Base-by-base conservation (phyloP, 2,329 filamentous ascomycete genomes). In the Alternaria sp. region DNA sequence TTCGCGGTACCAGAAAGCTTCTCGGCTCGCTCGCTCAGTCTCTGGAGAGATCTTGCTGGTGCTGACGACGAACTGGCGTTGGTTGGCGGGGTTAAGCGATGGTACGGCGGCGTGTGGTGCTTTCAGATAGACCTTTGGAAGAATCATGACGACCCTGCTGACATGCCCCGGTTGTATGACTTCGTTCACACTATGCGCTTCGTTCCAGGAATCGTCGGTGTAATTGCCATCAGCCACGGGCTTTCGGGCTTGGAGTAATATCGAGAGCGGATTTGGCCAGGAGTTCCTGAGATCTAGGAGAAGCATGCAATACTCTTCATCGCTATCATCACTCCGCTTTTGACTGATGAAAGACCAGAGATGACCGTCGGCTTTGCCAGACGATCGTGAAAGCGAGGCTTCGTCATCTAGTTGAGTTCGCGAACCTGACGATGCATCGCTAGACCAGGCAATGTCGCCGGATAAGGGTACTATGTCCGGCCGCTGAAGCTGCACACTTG, bases 1-100 rank as follows among this genome's bases (percentile, higher is more conserved):
- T 77, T 97, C 92, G 15, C 93, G 88, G 78, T 93, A 97, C 94
- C 94, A 97, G 77, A 97, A 97, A 0, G 90, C 89, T 80, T 97
- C 93, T 55, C 94, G 86, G 64, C 86, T 91, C 12, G 89, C 87
- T 32, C 91, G 88, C 80, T 97, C 94, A 46, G 87, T 87, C 67
- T 96, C 93, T 0, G 93, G 91, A 0, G 91, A 90, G 59, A 94
- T 88, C 71, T 92, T 92, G 74, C 88, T 90, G 15, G 90, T 88
- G 79, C 91, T 96, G 46, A 97, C 92, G 28, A 97, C 92, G 72
- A 97, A 97, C 75, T 97, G 94, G n/a, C 93, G 88, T 74, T 93
- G 91, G n/a, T 91, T 89, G 0, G 90, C 89, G 1, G 91, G 91
- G 69, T 95, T 93, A 10, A 97, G 84, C 1, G 89, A 90, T 1